Percentiles rank a stretch among this genome's conserved stretches.
Evolutionary conservation across 768 basidiomycete genomes (phyloP).

Genomic region (Lactarius evosmus): DNA sequence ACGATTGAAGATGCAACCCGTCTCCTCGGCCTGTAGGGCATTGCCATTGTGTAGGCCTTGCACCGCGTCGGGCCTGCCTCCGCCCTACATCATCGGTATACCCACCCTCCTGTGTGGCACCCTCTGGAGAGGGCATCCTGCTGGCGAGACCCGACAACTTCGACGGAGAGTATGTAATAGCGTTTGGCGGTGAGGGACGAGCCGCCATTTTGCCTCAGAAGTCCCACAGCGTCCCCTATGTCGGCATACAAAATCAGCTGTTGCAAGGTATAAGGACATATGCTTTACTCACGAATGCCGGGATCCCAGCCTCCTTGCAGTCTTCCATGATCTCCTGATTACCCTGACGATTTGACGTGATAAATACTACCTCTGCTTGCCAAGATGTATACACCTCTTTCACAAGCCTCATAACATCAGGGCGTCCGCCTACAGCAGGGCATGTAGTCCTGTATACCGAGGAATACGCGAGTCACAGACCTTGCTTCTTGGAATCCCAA

Average conservation of each 20-base stretch:
- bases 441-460: not conserved
- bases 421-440: slow-evolving; percentile 51
- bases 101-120: not conserved
- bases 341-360: slow-evolving; percentile 79
- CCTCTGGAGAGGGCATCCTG: not conserved
- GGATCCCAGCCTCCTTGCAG: slow-evolving; percentile 66
- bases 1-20: not conserved
- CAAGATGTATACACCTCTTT: slow-evolving; percentile 65
- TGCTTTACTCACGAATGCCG: slow-evolving; percentile 37
- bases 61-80: not conserved
- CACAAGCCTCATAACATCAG: slow-evolving; percentile 73
- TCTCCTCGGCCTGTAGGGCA: not conserved
- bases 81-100: not conserved
- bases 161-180: not conserved
- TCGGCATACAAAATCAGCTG: not conserved
- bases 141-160: not conserved
- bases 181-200: not conserved
- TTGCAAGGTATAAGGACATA: not conserved
- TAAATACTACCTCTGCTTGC: slow-evolving; percentile 79
- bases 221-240: slow-evolving; percentile 63
- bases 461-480: not conserved
- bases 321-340: slow-evolving; percentile 79
- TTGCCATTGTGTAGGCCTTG: not conserved
- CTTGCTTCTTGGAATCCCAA: slow-evolving; percentile 71
- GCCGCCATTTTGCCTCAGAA: slow-evolving; percentile 39